Base-by-base conservation (phyloP, 768 basidiomycete species). In the Aureoboletus auriporus region DNA sequence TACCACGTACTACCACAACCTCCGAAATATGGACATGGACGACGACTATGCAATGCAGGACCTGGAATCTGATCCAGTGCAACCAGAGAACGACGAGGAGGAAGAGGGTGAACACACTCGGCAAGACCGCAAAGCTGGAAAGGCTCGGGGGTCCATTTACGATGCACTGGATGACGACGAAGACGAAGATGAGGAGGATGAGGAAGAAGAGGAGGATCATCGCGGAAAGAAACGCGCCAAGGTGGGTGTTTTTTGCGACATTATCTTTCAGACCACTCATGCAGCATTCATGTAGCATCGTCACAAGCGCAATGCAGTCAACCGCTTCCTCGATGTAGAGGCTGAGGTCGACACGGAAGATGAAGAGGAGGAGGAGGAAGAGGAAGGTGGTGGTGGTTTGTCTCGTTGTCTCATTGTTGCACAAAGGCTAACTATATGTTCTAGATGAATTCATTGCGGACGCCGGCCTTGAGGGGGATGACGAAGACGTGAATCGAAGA, bases 281-380 rank as follows among this genome's bases (percentile, higher is more conserved):
- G 29, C 46, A 23, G 36, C 33, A 16, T 37, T 31, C 51, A 39
- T 38, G 41, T 44, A 84, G 82, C 82, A 78, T 51, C 79, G 83
- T 51, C 85, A 86, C 65, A 85, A 79, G 67, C 79, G 80, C 42
- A 69, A 71, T 46, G 73, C 76, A 14, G 77, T 80, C 23, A 88
- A 82, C 64, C 84, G 85, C 55, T 99, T 93, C 84, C 75, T 98
- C 57, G 96, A 98, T 80, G 78, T 94, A 48, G 92, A 95, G 71
- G 93, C 93, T 46, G 92, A 93, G 64, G 94, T 95, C 16, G 93
- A 93, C 57, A 93, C 96, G 28, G 96, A 98, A 16, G 96, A 97
- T 4, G 95, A 96, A 31, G 96, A 97, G 23, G 87, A 88, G 3
- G 93, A 95, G 16, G 91, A 85, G 6, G 89, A 89, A 4, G 87